Evolutionary conservation across 345 rosid species (phyloP), one percentile per base, ranked within the genome.

Genomic region (Leavenworthia alabamica): DNA sequence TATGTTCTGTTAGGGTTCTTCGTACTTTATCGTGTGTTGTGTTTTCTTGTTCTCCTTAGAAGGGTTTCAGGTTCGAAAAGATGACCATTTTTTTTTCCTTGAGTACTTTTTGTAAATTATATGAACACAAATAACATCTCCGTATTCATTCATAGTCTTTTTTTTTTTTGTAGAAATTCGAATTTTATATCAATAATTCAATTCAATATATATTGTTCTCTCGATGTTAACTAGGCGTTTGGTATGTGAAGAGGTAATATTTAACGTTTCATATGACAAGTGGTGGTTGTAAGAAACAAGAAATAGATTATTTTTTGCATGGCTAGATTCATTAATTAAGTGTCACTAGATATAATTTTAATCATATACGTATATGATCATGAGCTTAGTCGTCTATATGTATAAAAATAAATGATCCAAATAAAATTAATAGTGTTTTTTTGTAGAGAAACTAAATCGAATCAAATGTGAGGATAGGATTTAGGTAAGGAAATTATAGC

Each of bases 1-100:
- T 88, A 81, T 53, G 60, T 86, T 62, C 67, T 91, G 84, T 41
- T 89, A 51, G 98, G 88, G 26, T 91, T 91, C 77, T 91, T 91
- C 49, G 72, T 88, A 47, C 77, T 91, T 42, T 91, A 91, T 66
- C 92, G 98, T 29, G 23, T 88, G 19, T 77, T 88, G 68, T 91
- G 92, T 71, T 78, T 86, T 73, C 54, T 91, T 42, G 85, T 74
- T 35, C 63, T 91, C 70, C 77, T 86, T 70, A 80, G 85, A 68
- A 79, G 98, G 69, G 77, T 91, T 72, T 88, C 98, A 22, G 73
- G 78, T 72, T 80, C 82, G n/a, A 91, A 80, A 69, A 80, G 79
- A 50, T 89, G 56, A 75, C 55, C 9, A 1, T 16, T 15, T n/a
- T 41, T 37, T 26, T 11, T 0, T 17, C 16, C 1, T 22, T 31